Evolutionary conservation across 352 stramenopile species (phyloP), one percentile per base, ranked within the genome.

Genomic region (Phytophthora sansomeana): DNA sequence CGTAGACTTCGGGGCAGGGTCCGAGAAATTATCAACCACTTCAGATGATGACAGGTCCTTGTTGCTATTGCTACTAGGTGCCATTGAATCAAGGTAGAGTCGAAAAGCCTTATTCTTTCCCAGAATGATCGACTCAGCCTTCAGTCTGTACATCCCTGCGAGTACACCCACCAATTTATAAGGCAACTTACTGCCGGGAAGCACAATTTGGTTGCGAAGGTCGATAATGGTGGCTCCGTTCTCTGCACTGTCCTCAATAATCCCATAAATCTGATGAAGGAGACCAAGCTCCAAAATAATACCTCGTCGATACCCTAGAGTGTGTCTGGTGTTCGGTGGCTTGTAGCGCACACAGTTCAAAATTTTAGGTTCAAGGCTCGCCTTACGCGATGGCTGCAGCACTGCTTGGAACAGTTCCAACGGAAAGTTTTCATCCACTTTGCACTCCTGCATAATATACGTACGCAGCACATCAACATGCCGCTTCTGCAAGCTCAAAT

Each of bases 91-190:
- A 10, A 87, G 55, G 32, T 87, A 95, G 16, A 95, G 50, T 30
- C 83, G 80, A 29, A 92, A 95, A 39, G 83, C 86, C 46, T 92
- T 91, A 63, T 92, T 93, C 61, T 95, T 95, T 19, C 86, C 84
- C 53, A 92, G 41, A 29, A 95, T 91, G 56, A 93, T 84, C 28
- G 80, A 80, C 58, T 93, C 83, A 6, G 84, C 86, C 52, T 81
- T 79, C n/a, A 95, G 46, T 16, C 74, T 85, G 56, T 95, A 95
- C 47, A 80, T 88, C 1, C 78, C 80, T 0, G 85, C 86, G 24
- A 93, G 51, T 2, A 91, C 75, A 32, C 80, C 79, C 49, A 93
- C 74, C 14, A 95, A 55, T 48, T 92, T 91, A 65, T 95, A 95
- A 8, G 86, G 86, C 24, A 95, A 54, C 43, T 92, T 92, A 60